A percentile compares a stretch with the other conserved stretches of the same genome.
Evolutionary conservation across 176 grass and related monocot species (phyloP).

Genomic region (Microstegium vimineum): DNA sequence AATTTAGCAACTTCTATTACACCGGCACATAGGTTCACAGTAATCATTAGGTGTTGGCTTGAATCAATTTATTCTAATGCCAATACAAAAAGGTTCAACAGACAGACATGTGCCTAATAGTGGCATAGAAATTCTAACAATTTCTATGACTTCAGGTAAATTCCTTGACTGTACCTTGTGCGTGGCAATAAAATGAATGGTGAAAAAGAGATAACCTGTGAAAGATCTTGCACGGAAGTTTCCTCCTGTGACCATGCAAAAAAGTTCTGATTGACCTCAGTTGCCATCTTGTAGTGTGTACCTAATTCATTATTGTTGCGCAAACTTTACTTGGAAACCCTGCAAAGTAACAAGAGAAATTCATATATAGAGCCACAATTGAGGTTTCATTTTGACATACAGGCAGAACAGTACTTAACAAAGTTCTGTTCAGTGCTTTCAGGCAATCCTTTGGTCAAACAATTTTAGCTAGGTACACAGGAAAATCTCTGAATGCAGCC

Average conservation of each 20-base stretch:
- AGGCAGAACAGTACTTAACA: neutral
- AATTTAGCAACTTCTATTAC: neutral
- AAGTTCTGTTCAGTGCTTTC: neutral
- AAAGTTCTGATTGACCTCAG: slow-evolving; percentile 83
- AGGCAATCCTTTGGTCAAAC: neutral
- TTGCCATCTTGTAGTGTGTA: slow-evolving; percentile 52
- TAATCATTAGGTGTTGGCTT: neutral
- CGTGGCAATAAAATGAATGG: neutral
- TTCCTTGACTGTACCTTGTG: neutral
- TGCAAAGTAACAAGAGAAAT: slow-evolving; percentile 25
- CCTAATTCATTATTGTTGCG: slow-evolving; percentile 24
- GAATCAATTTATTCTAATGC: neutral
- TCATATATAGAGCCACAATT: slow-evolving; percentile 3
- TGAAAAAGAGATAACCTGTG: slow-evolving; percentile 54
- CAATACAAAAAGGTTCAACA: neutral
- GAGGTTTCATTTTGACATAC: neutral
- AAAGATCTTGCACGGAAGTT: slow-evolving; percentile 51
- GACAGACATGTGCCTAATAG: neutral
- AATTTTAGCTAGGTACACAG: neutral
- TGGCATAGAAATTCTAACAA: neutral
- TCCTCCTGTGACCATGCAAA: slow-evolving; percentile 85
- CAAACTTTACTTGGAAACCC: slow-evolving; percentile 10
- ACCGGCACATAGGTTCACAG: neutral
- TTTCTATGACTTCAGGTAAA: slow-evolving; percentile 5
- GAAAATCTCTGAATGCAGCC: neutral